These are phyloP conservation scores for Bassia scoparia DNA, from an alignment of 148 eudicot species.

Conservation along the genomic window DNA sequence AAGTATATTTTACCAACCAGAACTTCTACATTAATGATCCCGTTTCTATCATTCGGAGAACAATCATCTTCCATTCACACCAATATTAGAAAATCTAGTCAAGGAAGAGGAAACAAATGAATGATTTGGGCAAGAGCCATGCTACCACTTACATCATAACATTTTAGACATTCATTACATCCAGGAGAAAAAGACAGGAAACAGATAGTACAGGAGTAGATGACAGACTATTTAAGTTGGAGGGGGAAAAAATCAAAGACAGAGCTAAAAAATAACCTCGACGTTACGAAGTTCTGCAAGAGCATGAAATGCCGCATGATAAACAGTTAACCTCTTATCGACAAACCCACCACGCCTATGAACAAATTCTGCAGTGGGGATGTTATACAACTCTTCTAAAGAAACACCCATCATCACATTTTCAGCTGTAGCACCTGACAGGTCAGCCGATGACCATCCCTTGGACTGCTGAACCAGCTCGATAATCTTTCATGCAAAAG, in stretches of 20 bases:
- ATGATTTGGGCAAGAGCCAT: not conserved
- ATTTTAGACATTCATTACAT: too few species aligned
- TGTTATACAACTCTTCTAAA: constrained; percentile 70
- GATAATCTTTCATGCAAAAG: constrained; percentile 49
- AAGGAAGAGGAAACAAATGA: not conserved
- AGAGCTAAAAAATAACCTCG: constrained; percentile 41
- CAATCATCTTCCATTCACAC: not conserved
- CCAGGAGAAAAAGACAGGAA: too few species aligned
- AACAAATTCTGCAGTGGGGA: constrained; percentile 71
- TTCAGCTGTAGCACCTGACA: constrained; percentile 49
- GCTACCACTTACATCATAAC: not conserved
- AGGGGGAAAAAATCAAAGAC: not conserved
- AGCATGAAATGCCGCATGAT: constrained; percentile 82
- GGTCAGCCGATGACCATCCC: constrained; percentile 78
- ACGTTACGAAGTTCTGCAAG: constrained; percentile 65
- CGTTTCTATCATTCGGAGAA: too few species aligned
- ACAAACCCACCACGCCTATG: constrained; percentile 66
- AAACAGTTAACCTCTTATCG: constrained; percentile 58
- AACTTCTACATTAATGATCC: too few species aligned
- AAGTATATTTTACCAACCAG: not conserved
- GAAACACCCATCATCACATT: constrained; percentile 70
- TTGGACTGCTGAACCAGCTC: constrained; percentile 97
- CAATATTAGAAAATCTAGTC: not conserved
- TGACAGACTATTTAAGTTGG: too few species aligned
- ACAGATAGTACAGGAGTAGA: not conserved